Evolutionary conservation across 2,329 filamentous ascomycete species (phyloP).

Genomic region (Diaporthe sp.): DNA sequence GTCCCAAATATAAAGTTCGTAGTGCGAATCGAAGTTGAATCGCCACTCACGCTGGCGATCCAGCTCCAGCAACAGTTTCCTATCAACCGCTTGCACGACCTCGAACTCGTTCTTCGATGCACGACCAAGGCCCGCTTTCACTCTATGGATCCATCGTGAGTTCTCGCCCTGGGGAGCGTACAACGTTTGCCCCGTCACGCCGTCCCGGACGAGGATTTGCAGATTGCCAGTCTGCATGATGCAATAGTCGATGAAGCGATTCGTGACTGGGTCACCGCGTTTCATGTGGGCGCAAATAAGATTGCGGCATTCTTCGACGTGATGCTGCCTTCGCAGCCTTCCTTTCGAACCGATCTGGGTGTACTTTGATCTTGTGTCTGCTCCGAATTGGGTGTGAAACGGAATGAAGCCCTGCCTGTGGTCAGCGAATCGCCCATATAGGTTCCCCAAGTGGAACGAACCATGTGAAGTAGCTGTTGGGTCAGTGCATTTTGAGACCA

Average conservation of each 20-base stretch:
- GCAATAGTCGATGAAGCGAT: conserved; percentile 49
- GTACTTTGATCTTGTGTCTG: conserved; percentile 41
- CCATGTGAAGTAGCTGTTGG: conserved; percentile 56
- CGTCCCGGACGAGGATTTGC: conserved; percentile 47
- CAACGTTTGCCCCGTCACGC: conserved; percentile 47
- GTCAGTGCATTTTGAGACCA: conserved; percentile 54
- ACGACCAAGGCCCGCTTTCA: conserved; percentile 28
- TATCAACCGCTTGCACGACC: conserved; percentile 42
- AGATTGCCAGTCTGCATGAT: conserved; percentile 46
- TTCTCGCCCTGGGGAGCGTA: conserved; percentile 42
- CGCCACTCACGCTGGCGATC: conserved; percentile 43
- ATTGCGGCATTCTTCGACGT: conserved; percentile 46
- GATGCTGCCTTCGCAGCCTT: conserved; percentile 42
- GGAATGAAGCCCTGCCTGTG: conserved; percentile 10
- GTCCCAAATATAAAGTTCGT: conserved; percentile 49
- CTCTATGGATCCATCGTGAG: conserved; percentile 45
- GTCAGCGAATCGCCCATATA: neutral
- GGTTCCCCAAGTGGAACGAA: conserved; percentile 39
- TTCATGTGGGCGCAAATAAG: conserved; percentile 50
- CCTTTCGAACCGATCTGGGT: conserved; percentile 44
- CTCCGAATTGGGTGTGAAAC: conserved; percentile 34
- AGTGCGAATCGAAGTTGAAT: conserved; percentile 47
- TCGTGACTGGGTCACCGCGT: conserved; percentile 47
- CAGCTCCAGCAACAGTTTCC: conserved; percentile 44
- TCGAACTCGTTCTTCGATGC: conserved; percentile 42